A percentile compares a stretch with the other conserved stretches of the same genome.
Evolutionary conservation across 148 eudicot species (phyloP).

Genomic region (Nepenthes mirabilis): DNA sequence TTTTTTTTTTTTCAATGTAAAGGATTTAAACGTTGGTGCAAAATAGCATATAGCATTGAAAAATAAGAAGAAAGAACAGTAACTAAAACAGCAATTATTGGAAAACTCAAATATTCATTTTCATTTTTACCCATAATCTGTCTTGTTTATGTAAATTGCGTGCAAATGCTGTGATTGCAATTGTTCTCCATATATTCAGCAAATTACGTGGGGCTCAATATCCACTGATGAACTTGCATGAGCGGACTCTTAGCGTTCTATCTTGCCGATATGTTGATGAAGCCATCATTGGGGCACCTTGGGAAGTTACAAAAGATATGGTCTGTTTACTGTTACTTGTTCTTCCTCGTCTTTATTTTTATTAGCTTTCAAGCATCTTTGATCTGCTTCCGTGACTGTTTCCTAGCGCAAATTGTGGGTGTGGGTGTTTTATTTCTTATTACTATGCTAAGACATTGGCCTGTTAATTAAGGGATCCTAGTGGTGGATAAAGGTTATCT

Average conservation of each 20-base stretch:
- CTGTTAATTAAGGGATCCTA: too few species aligned
- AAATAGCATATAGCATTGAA: too few species aligned
- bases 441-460: too few species aligned
- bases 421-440: background rate
- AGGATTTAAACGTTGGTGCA: too few species aligned
- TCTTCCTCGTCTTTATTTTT: background rate
- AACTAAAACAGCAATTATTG: too few species aligned
- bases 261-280: conserved; percentile 94
- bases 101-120: too few species aligned
- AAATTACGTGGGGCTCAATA: conserved; percentile 56
- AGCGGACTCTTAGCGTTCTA: conserved; percentile 85
- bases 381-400: background rate
- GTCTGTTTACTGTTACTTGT: conserved; percentile 25
- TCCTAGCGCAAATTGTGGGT: background rate
- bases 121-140: too few species aligned
- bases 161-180: conserved; percentile 6
- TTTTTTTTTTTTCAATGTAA: too few species aligned
- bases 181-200: conserved; percentile 30
- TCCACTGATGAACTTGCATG: conserved; percentile 91
- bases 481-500: too few species aligned
- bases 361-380: background rate
- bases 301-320: conserved; percentile 76
- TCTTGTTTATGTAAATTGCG: background rate
- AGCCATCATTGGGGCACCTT: conserved; percentile 89
- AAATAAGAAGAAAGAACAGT: too few species aligned